Evolutionary conservation across 192 early-diverging fungal genomes (phyloP).

Genomic region (Geranomyces variabilis): DNA sequence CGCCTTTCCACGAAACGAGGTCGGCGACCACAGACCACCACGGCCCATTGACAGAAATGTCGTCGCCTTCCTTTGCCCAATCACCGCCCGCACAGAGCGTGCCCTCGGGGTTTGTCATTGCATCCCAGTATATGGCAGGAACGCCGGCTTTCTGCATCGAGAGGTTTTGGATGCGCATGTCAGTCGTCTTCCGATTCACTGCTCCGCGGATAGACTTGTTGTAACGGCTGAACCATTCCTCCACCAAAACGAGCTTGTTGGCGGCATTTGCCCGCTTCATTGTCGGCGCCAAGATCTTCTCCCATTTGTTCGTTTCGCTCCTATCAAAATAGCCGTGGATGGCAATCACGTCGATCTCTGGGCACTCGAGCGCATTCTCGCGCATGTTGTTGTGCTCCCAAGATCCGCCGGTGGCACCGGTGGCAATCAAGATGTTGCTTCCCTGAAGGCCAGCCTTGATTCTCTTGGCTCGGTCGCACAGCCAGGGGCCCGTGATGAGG

Average conservation of each 20-base stretch:
- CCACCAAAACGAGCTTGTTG: background rate
- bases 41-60: background rate
- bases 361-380: background rate
- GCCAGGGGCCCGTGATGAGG: conserved; percentile 3
- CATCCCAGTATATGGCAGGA: background rate
- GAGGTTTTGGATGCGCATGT: background rate
- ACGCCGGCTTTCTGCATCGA: conserved; percentile 12
- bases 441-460: background rate
- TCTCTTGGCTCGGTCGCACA: background rate
- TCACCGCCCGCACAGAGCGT: background rate
- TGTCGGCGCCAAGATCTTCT: background rate
- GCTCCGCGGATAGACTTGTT: background rate
- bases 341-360: background rate
- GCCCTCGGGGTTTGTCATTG: background rate
- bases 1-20: background rate
- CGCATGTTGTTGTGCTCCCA: background rate
- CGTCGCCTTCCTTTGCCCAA: background rate
- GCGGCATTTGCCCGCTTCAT: background rate
- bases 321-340: conserved; percentile 3
- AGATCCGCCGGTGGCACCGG: conserved; percentile 1
- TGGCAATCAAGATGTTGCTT: background rate
- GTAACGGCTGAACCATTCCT: conserved; percentile 14
- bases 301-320: background rate
- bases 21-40: conserved; percentile 1
- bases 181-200: background rate